Base-by-base conservation (phyloP, 805 yeast genomes). In the Zygotorulaspora sp. region DNA sequence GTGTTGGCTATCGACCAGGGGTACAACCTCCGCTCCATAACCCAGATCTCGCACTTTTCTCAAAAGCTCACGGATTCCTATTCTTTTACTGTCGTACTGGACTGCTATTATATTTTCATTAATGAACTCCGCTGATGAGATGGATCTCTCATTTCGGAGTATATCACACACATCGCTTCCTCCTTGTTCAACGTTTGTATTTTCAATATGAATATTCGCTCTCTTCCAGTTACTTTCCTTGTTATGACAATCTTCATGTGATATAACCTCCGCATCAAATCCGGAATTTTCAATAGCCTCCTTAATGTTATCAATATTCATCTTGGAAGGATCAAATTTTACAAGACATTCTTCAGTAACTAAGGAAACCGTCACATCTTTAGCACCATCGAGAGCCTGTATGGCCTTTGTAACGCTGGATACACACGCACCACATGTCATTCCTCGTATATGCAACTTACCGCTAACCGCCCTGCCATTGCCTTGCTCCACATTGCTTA, bases 361-460 rank as follows among this genome's bases (percentile, higher is more conserved):
- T 20, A 86, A 69, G 1, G 96, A 83, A 1, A 89, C 85, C 2
- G 72, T 68, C 0, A 71, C 85, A 4, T 61, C 53, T 1, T 51
- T 32, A 2, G 86, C 83, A 1, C 83, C 83, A 0, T 65, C 62
- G 6, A 75, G 38, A 0, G 53, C 53, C 38, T 68, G 62, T 18
- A 86, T 52, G 1, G 79, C 79, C 17, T 64, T 61, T 0, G 80
- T 74, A 14, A 90, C 75, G 0, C 92, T 67, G 2, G 80, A 70
- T 0, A 83, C 72, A 57, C 97, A 90, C 1, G 95, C 74, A 2
- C 92, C 81, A 55, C 97, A 90, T 2, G 97, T 89, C 97, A 89
- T 90, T 2, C 97, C 97, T 11, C 65, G 48, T 2, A 70, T 53
- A 5, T 36, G 32, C n/a, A 47, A 30, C 17, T 43, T 16, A n/a